phyloP scores from a whole-genome alignment of 306 rosid genomes.

The Arachis stenosperma region DNA sequence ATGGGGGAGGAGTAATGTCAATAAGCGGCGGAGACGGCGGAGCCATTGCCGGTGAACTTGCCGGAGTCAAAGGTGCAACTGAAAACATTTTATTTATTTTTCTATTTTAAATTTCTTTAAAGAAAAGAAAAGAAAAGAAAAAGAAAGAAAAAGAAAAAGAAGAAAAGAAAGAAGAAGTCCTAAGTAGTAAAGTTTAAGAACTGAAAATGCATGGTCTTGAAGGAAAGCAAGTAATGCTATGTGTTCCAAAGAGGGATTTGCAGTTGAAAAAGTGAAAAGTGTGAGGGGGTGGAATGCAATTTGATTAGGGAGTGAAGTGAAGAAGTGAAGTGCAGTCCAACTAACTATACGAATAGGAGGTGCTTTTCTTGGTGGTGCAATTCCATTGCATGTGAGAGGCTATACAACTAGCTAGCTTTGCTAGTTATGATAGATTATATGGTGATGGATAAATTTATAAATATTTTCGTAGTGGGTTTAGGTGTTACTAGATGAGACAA shows the following conservation, averaged over 20 bases:
- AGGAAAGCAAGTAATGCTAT: neutral
- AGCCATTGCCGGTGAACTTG: conserved; percentile 27
- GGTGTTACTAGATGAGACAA: conserved; percentile 16
- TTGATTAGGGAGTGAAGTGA: neutral
- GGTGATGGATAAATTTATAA: conserved; percentile 5
- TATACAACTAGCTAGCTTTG: too few relatives aligned
- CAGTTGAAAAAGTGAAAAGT: neutral
- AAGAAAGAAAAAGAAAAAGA: neutral
- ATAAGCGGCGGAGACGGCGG: conserved; percentile 1
- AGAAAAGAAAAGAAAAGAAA: too few relatives aligned
- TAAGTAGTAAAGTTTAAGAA: neutral
- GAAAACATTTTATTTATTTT: conserved; percentile 29
- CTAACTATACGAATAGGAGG: neutral
- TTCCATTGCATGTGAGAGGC: neutral
- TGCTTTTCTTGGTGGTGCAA: neutral
- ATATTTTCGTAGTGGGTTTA: neutral
- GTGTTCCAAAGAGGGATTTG: neutral
- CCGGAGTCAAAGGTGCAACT: conserved; percentile 36
- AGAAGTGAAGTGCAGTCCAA: neutral
- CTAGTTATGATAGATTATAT: too few relatives aligned
- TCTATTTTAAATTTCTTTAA: neutral
- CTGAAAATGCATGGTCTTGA: neutral
- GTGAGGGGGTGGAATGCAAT: neutral
- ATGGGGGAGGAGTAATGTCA: conserved; percentile 11
- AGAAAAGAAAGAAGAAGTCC: neutral